These are phyloP conservation scores for Hyaloscypha variabilis DNA, from an alignment of 495 filamentous ascomycete species.

Conservation along the genomic window DNA sequence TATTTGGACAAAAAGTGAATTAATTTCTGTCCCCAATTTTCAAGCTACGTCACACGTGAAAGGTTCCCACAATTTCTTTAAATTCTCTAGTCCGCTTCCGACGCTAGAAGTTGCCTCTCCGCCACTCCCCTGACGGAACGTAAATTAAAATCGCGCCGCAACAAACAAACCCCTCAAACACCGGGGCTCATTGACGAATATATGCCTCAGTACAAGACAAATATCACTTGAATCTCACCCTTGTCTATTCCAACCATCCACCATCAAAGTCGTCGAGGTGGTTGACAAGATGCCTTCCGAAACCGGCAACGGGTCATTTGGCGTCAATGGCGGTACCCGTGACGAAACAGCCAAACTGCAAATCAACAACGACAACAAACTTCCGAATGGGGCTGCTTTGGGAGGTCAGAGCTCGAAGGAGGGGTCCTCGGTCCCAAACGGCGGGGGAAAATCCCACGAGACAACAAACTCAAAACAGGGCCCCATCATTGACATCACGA, in stretches of 20 bases:
- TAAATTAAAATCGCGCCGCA: not conserved
- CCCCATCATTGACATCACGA: slow-evolving; percentile 60
- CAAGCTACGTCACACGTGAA: not conserved
- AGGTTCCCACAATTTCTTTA: not conserved
- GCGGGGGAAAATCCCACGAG: not conserved
- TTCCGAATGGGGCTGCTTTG: not conserved
- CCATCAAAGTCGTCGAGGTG: not conserved
- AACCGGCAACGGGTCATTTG: not conserved
- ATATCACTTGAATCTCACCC: not conserved
- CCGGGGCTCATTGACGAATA: not conserved
- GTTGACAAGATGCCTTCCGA: not conserved
- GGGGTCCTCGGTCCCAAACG: not conserved
- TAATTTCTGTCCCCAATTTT: too few species aligned
- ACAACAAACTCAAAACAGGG: not conserved
- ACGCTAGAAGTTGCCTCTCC: not conserved
- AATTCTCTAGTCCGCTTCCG: not conserved
- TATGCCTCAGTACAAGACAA: not conserved
- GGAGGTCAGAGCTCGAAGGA: not conserved
- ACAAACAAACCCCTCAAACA: not conserved
- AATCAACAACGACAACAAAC: not conserved
- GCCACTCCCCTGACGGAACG: not conserved
- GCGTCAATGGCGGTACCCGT: not conserved
- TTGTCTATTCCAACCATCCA: not conserved
- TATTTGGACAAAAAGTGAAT: too few species aligned
- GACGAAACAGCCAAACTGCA: not conserved